These are phyloP conservation scores for Apophysomyces sp. DNA, from an alignment of 371 early-diverging fungal genomes.

Conservation along the genomic window DNA sequence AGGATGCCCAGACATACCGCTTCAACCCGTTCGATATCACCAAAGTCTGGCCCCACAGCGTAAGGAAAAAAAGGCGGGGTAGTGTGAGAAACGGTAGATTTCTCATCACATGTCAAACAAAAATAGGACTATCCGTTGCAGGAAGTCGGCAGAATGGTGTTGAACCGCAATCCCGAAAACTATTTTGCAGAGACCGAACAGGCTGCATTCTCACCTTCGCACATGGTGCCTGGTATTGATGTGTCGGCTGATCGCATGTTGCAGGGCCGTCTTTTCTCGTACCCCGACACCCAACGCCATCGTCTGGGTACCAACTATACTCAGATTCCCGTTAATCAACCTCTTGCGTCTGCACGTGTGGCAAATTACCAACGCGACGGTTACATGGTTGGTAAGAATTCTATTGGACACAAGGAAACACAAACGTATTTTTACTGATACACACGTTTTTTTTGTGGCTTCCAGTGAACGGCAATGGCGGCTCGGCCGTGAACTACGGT, in stretches of 20 bases:
- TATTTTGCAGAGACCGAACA: slow-evolving; percentile 85
- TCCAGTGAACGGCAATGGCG: slow-evolving; percentile 60
- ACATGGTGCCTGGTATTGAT: slow-evolving; percentile 78
- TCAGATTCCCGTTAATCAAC: slow-evolving; percentile 57
- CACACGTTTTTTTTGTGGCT: not conserved
- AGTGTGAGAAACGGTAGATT: not conserved
- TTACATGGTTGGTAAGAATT: not conserved
- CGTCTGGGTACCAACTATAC: slow-evolving; percentile 77
- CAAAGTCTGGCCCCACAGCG: slow-evolving; percentile 74
- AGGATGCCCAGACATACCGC: slow-evolving; percentile 71
- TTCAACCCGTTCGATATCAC: slow-evolving; percentile 62
- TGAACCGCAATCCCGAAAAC: slow-evolving; percentile 78
- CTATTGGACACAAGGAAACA: not conserved
- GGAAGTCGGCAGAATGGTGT: slow-evolving; percentile 69
- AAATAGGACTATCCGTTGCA: slow-evolving; percentile 28
- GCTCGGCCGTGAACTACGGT: slow-evolving; percentile 68
- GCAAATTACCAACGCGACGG: slow-evolving; percentile 63
- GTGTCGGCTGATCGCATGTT: slow-evolving; percentile 72
- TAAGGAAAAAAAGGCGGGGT: slow-evolving; percentile 10
- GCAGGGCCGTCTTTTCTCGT: slow-evolving; percentile 79
- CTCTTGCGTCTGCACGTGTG: too few relatives aligned
- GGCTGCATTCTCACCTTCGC: slow-evolving; percentile 72
- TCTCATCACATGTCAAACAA: not conserved
- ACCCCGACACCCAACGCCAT: slow-evolving; percentile 78
- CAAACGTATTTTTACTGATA: not conserved